Base-by-base conservation (phyloP, 192 early-diverging fungal genomes). In the Diversispora eburnea region DNA sequence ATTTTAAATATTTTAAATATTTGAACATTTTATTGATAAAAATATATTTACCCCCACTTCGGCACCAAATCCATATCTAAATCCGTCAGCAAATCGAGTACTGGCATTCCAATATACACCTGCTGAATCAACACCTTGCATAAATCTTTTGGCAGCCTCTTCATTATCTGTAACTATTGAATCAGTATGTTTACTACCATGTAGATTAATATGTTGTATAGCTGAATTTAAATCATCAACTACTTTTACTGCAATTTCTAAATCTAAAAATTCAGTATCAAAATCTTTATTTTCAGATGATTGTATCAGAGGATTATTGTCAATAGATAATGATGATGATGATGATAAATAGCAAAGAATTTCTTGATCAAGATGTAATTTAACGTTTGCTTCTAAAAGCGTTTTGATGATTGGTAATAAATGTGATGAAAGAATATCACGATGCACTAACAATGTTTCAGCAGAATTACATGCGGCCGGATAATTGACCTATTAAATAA, bases 41-140 rank as follows among this genome's bases (percentile, higher is more conserved):
- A 48, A 1, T 52, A 42, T 15, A 70, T 75, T 71, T 75, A 93
- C 94, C 39, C 97, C 97, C 72, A 99, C 95, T 81, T 99, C 97
- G 0, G 97, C 92, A 42, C 97, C 97, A 84, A 99, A 99, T 17
- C 97, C 97, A 82, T 96, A 98, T 66, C 96, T 87, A 89, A 99
- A 99, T 7, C 97, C 97, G 78, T 99, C 97, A 46, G 97, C 94
- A 83, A 99, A 98, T 19, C 97, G 84, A 20, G 94, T 97, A 71
- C 88, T 90, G 5, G 95, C 95, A 77, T 99, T 99, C 93, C 93
- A 97, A 81, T 93, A 99, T 33, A 95, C 94, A 15, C 95, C 98
- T n/a, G 98, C 96, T 2, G 96, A 91, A 79, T 99, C 98, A 4
- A 99, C 95, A 22, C 87, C 80, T 7, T 86, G 84, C 95, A 99